phyloP scores from a whole-genome alignment of 306 rosid species.

The Vigna mungo region DNA sequence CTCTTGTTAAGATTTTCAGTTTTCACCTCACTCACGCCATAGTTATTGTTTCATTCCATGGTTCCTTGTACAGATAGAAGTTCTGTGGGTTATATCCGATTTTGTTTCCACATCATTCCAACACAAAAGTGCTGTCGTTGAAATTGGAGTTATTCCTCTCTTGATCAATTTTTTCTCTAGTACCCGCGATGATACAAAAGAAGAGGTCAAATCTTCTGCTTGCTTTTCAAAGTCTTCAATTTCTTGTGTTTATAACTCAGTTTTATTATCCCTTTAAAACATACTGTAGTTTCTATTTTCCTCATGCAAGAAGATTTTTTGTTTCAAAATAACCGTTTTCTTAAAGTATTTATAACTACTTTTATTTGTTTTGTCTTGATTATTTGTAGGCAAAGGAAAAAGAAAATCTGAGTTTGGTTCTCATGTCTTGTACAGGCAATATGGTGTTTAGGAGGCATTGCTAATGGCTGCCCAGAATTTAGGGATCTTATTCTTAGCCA shows the following conservation, averaged over 20 bases:
- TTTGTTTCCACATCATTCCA: slow-evolving; percentile 61
- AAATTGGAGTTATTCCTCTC: slow-evolving; percentile 70
- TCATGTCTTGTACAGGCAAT: background rate
- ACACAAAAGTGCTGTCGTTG: slow-evolving; percentile 68
- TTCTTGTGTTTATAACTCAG: background rate
- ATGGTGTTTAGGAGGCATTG: slow-evolving; percentile 56
- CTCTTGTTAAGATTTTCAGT: background rate
- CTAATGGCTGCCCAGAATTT: slow-evolving; percentile 45
- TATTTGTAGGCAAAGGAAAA: too few species aligned
- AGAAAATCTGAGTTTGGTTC: background rate
- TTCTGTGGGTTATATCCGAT: slow-evolving; percentile 77
- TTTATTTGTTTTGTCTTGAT: too few species aligned
- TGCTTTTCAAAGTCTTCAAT: too few species aligned
- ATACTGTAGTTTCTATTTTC: too few species aligned
- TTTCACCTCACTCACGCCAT: background rate
- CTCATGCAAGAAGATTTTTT: too few species aligned
- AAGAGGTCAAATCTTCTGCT: slow-evolving; percentile 59
- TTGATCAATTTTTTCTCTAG: slow-evolving; percentile 69
- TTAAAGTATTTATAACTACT: too few species aligned
- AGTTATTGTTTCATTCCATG: too few species aligned
- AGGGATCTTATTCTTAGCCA: slow-evolving; percentile 67
- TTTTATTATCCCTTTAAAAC: too few species aligned
- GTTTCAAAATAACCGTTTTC: too few species aligned
- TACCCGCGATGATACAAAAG: slow-evolving; percentile 61
- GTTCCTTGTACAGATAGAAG: slow-evolving; percentile 61